These are phyloP conservation scores for Xanthoparmelia taractica DNA, from an alignment of 495 filamentous ascomycete species.

Conservation along the genomic window DNA sequence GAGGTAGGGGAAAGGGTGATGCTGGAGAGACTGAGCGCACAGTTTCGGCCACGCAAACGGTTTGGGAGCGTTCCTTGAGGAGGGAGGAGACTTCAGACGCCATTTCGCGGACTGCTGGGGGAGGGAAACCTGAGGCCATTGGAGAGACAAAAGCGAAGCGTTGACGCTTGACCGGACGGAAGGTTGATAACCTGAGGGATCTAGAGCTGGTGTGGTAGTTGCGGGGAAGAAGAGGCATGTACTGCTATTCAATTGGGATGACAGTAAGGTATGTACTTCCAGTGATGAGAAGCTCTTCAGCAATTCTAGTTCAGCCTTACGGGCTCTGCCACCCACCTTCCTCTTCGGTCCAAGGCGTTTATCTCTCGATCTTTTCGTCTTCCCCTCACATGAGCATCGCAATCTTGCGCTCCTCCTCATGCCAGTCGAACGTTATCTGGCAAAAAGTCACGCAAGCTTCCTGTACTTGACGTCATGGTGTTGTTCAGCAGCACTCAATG, in stretches of 20 bases:
- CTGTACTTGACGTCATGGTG: not conserved
- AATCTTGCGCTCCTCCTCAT: not conserved
- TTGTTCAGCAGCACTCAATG: not conserved
- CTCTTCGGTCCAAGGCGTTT: not conserved
- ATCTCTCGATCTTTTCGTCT: not conserved
- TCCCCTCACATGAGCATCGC: not conserved
- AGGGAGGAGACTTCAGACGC: constrained; percentile 43
- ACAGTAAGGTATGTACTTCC: too few species aligned
- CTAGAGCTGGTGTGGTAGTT: not conserved
- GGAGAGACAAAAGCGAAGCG: not conserved
- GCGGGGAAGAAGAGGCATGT: not conserved
- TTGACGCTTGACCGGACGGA: not conserved
- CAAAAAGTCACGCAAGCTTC: not conserved
- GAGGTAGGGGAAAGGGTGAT: not conserved
- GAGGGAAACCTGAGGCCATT: constrained; percentile 35
- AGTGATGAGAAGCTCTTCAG: not conserved
- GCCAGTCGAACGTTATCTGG: not conserved
- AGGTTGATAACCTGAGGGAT: not conserved
- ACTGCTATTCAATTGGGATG: not conserved
- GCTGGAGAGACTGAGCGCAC: constrained; percentile 30
- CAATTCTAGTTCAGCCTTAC: not conserved
- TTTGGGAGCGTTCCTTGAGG: constrained; percentile 46
- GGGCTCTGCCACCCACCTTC: not conserved
- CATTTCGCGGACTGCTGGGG: constrained; percentile 41
- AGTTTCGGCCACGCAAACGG: constrained; percentile 53